These are phyloP conservation scores for Maudiozyma serrabonitensis DNA, from an alignment of 805 yeast species.

Conservation along the genomic window DNA sequence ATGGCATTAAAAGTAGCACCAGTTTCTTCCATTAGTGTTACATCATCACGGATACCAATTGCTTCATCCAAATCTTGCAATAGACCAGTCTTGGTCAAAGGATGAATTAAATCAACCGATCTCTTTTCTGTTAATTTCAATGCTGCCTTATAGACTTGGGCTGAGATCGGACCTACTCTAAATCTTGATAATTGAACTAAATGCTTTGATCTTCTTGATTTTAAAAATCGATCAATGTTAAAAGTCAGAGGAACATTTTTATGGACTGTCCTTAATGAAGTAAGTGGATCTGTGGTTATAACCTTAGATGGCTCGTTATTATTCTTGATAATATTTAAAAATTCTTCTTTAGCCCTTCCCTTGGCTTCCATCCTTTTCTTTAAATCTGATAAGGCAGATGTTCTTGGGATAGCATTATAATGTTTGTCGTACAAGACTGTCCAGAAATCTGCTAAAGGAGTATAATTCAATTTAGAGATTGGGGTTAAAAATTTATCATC, in stretches of 20 bases:
- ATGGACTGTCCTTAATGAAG: constrained; percentile 36
- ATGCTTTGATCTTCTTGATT: constrained; percentile 54
- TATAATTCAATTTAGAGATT: constrained; percentile 31
- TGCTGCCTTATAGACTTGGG: constrained; percentile 52
- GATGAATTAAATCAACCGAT: constrained; percentile 36
- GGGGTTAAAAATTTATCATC: constrained; percentile 43
- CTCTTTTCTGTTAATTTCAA: constrained; percentile 49
- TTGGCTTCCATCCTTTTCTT: constrained; percentile 54
- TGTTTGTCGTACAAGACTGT: constrained; percentile 33
- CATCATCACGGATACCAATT: constrained; percentile 18
- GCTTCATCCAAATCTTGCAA: constrained; percentile 40
- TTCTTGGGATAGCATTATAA: constrained; percentile 31
- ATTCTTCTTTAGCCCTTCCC: constrained; percentile 34
- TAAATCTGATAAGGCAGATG: constrained; percentile 40
- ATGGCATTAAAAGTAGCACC: constrained; percentile 33
- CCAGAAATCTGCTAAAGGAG: constrained; percentile 34
- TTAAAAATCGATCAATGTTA: constrained; percentile 57
- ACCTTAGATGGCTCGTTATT: constrained; percentile 21
- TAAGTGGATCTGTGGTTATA: constrained; percentile 25
- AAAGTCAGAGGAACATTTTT: constrained; percentile 46
- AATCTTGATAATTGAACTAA: constrained; percentile 54
- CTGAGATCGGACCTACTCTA: constrained; percentile 59
- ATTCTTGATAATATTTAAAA: constrained; percentile 29
- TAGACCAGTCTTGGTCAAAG: constrained; percentile 39
- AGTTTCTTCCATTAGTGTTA: constrained; percentile 26